Evolutionary conservation across 2,329 filamentous ascomycete genomes (phyloP).

Genomic region (Epichloe aotearoae): DNA sequence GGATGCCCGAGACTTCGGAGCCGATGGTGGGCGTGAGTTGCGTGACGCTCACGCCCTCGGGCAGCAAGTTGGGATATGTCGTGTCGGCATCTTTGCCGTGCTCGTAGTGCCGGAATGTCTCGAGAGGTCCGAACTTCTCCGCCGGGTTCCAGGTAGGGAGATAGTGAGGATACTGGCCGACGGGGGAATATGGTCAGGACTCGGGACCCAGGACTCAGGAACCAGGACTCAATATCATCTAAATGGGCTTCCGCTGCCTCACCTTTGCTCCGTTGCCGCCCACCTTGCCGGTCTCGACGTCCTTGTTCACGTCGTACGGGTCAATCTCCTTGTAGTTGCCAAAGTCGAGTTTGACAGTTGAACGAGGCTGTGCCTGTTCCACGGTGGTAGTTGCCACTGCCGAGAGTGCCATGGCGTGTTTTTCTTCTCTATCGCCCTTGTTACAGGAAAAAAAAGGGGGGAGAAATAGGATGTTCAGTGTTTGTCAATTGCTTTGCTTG

Average conservation of each 20-base stretch:
- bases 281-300: conserved; percentile 16
- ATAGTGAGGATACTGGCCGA: conserved; percentile 51
- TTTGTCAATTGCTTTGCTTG: background rate
- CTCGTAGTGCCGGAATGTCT: conserved; percentile 60
- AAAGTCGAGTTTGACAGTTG: conserved; percentile 13
- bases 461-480: background rate
- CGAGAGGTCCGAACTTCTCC: conserved; percentile 50
- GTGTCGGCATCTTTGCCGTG: conserved; percentile 64
- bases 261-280: conserved; percentile 17
- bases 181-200: background rate
- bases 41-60: conserved; percentile 33
- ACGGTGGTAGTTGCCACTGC: conserved; percentile 7
- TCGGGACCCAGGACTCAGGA: background rate
- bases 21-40: conserved; percentile 64
- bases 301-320: conserved; percentile 12
- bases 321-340: conserved; percentile 20
- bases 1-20: conserved; percentile 56
- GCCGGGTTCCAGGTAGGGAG: conserved; percentile 57
- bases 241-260: background rate
- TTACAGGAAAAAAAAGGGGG: background rate
- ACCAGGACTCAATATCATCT: background rate
- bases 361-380: conserved; percentile 3
- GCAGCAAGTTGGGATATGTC: conserved; percentile 54
- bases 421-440: background rate
- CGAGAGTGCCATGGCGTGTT: conserved; percentile 12